These are phyloP conservation scores for Yamadazyma blattariae DNA, from an alignment of 1,139 yeast species.

Conservation along the genomic window DNA sequence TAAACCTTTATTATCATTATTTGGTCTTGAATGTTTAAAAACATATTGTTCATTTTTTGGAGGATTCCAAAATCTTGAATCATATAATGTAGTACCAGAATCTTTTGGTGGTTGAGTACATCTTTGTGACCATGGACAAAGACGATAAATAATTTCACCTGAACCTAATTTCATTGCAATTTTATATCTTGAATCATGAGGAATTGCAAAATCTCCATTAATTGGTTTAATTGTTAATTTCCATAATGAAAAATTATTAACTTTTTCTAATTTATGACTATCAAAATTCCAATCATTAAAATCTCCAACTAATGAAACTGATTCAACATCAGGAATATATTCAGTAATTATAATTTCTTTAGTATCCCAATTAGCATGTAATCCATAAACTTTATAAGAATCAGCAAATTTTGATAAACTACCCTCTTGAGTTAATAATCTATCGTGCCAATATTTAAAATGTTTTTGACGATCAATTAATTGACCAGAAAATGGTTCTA, in stretches of 20 bases:
- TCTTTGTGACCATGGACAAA: slow-evolving; percentile 87
- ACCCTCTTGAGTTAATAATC: slow-evolving; percentile 43
- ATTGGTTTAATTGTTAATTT: slow-evolving; percentile 51
- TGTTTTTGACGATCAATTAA: slow-evolving; percentile 40
- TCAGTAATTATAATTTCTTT: slow-evolving; percentile 65
- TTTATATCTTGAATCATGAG: slow-evolving; percentile 80
- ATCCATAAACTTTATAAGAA: slow-evolving; percentile 71
- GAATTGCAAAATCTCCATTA: slow-evolving; percentile 61
- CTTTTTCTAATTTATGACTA: slow-evolving; percentile 53
- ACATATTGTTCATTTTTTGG: slow-evolving; percentile 37
- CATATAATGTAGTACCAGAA: slow-evolving; percentile 47
- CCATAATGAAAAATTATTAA: slow-evolving; percentile 69
- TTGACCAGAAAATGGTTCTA: slow-evolving; percentile 72
- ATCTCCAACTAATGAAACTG: slow-evolving; percentile 81
- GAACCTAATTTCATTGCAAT: slow-evolving; percentile 61
- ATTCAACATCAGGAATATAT: slow-evolving; percentile 85
- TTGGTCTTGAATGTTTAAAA: slow-evolving; percentile 66
- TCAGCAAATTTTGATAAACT: slow-evolving; percentile 51
- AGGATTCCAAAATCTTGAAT: slow-evolving; percentile 94
- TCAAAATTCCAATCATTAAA: slow-evolving; percentile 78
- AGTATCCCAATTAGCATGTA: slow-evolving; percentile 55
- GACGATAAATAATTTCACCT: slow-evolving; percentile 71
- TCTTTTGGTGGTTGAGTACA: slow-evolving; percentile 60
- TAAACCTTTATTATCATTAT: slow-evolving; percentile 45
- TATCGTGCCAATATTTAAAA: slow-evolving; percentile 50